These are phyloP conservation scores for Chlorophyllum brunneum DNA, from an alignment of 768 basidiomycete species.

Conservation along the genomic window DNA sequence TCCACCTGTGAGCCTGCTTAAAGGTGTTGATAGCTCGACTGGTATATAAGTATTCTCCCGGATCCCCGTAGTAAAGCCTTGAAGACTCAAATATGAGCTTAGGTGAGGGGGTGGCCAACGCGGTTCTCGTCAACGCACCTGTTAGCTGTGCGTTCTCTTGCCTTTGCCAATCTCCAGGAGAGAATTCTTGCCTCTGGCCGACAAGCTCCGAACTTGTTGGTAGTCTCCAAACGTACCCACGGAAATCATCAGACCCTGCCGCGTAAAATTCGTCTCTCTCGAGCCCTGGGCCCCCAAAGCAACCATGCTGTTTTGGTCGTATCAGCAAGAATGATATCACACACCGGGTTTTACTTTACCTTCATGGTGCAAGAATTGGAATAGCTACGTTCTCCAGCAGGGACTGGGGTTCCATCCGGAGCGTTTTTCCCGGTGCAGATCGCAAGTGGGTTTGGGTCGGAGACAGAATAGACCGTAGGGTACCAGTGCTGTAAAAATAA, in stretches of 20 bases:
- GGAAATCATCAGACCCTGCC: conserved; percentile 83
- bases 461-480: conserved; percentile 67
- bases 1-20: conserved; percentile 55
- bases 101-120: not conserved
- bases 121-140: conserved; percentile 26
- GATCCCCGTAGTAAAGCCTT: conserved; percentile 45
- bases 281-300: conserved; percentile 61
- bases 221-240: conserved; percentile 75
- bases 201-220: conserved; percentile 45
- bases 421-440: conserved; percentile 56
- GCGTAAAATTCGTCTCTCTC: conserved; percentile 57
- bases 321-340: not conserved
- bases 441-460: conserved; percentile 68
- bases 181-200: conserved; percentile 42
- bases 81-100: not conserved
- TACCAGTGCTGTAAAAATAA: conserved; percentile 47
- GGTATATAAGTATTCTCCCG: conserved; percentile 51
- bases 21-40: conserved; percentile 56
- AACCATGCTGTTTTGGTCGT: conserved; percentile 52
- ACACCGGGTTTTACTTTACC: conserved; percentile 29
- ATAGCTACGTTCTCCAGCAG: conserved; percentile 49
- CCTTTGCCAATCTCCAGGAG: conserved; percentile 41
- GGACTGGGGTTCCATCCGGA: conserved; percentile 50
- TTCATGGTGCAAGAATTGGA: conserved; percentile 78
- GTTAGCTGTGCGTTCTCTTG: conserved; percentile 30